Percentiles rank a stretch among this genome's conserved stretches.
Conservation (phyloP, 106 monocot genomes). For the Dioscorea zingiberensis region DNA sequence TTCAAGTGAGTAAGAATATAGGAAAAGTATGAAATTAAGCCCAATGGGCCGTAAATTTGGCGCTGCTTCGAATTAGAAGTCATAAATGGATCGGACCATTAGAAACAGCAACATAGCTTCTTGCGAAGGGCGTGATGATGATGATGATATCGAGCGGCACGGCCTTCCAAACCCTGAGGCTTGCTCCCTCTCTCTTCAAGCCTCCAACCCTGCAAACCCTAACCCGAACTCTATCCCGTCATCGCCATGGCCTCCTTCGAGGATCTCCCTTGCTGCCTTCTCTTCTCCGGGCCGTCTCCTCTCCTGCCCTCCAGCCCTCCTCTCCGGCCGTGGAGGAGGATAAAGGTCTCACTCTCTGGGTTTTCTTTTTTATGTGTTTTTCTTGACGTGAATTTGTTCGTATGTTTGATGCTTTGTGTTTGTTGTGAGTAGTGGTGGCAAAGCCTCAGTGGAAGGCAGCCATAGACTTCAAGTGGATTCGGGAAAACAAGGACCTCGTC, state of each 20-base stretch:
- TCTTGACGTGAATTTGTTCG: neutral
- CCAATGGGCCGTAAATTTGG: too few relatives aligned
- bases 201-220: conserved; percentile 15
- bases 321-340: conserved; percentile 16
- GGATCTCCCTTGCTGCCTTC: neutral
- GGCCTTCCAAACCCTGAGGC: too few relatives aligned
- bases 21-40: too few relatives aligned
- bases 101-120: too few relatives aligned
- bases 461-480: conserved; percentile 98
- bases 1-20: too few relatives aligned
- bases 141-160: too few relatives aligned
- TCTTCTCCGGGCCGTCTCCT: conserved; percentile 4
- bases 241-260: neutral
- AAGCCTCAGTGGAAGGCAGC: conserved; percentile 88
- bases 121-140: too few relatives aligned
- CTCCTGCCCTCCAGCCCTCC: conserved; percentile 21
- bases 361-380: neutral
- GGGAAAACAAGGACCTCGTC: conserved; percentile 78
- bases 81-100: too few relatives aligned
- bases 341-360: conserved; percentile 13
- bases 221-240: conserved; percentile 5
- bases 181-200: too few relatives aligned
- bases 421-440: too few relatives aligned
- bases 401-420: too few relatives aligned
- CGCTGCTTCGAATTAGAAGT: too few relatives aligned